Evolutionary conservation across 1,284 basidiomycete genomes (phyloP).

Genomic region (Golubevia sp.): DNA sequence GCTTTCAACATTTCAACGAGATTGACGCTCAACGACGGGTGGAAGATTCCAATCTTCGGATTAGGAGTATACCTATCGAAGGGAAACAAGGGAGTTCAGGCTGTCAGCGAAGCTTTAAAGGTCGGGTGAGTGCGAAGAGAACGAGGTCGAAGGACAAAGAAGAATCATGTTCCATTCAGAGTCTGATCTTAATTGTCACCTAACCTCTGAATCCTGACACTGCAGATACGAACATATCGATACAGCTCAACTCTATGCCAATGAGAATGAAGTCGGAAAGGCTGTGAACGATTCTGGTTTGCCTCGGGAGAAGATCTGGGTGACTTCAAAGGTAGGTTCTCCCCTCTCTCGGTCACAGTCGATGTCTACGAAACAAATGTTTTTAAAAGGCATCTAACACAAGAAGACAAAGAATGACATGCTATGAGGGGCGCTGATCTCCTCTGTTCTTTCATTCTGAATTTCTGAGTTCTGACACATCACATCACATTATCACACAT

Average conservation of each 20-base stretch:
- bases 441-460: too few species aligned
- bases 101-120: slow-evolving; percentile 72
- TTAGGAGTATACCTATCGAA: slow-evolving; percentile 77
- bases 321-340: slow-evolving; percentile 64
- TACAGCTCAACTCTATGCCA: slow-evolving; percentile 72
- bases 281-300: slow-evolving; percentile 68
- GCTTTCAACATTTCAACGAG: neutral
- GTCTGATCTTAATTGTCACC: too few species aligned
- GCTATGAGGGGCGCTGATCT: too few species aligned
- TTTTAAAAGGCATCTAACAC: too few species aligned
- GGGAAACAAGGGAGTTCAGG: slow-evolving; percentile 66
- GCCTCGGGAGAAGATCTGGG: slow-evolving; percentile 69
- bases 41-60: slow-evolving; percentile 74
- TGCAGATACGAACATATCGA: slow-evolving; percentile 67
- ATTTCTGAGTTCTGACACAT: too few species aligned
- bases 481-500: too few species aligned
- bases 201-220: too few species aligned
- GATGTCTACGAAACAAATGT: too few species aligned
- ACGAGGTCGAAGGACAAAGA: too few species aligned
- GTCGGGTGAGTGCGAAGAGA: slow-evolving; percentile 67
- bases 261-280: slow-evolving; percentile 70
- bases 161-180: too few species aligned
- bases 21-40: slow-evolving; percentile 16
- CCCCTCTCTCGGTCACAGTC: too few species aligned
- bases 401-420: too few species aligned